These are phyloP conservation scores for Cephaloascus fragrans DNA, from an alignment of 805 yeast genomes.

Conservation along the genomic window DNA sequence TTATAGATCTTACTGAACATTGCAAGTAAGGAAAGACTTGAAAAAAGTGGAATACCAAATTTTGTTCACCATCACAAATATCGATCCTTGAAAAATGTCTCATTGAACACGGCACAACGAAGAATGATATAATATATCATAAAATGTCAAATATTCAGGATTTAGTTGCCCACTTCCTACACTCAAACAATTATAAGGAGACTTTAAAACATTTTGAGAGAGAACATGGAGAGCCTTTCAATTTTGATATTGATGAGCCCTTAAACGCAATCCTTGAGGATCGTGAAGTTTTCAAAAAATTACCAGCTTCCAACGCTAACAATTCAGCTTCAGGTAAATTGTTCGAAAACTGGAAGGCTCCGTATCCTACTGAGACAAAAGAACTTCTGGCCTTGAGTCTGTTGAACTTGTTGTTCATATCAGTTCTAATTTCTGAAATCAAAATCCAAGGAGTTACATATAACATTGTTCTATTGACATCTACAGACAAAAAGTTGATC, in stretches of 20 bases:
- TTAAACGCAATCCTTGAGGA: slow-evolving; percentile 29
- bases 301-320: slow-evolving; percentile 2
- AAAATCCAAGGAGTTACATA: too few relatives aligned
- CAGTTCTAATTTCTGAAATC: slow-evolving; percentile 3
- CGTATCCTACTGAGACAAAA: slow-evolving; percentile 14
- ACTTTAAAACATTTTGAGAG: slow-evolving; percentile 40
- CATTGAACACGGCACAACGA: too few relatives aligned
- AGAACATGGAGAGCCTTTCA: slow-evolving; percentile 29
- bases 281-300: slow-evolving; percentile 17
- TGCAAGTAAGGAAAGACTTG: too few relatives aligned
- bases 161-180: slow-evolving; percentile 52
- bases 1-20: too few relatives aligned
- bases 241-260: slow-evolving; percentile 17
- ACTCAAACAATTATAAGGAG: slow-evolving; percentile 30
- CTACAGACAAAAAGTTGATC: slow-evolving; percentile 10
- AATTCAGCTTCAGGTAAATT: too few relatives aligned
- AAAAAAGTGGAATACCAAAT: too few relatives aligned
- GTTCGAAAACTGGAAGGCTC: slow-evolving; percentile 19
- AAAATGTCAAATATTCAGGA: slow-evolving; percentile 14
- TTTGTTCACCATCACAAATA: too few relatives aligned
- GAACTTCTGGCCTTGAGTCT: slow-evolving; percentile 4
- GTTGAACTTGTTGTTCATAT: slow-evolving; percentile 17
- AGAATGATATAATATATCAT: too few relatives aligned
- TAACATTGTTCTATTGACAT: slow-evolving; percentile 6
- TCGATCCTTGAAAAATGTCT: too few relatives aligned